Evolutionary conservation across 768 basidiomycete species (phyloP).

Genomic region (Boletus speciosus): DNA sequence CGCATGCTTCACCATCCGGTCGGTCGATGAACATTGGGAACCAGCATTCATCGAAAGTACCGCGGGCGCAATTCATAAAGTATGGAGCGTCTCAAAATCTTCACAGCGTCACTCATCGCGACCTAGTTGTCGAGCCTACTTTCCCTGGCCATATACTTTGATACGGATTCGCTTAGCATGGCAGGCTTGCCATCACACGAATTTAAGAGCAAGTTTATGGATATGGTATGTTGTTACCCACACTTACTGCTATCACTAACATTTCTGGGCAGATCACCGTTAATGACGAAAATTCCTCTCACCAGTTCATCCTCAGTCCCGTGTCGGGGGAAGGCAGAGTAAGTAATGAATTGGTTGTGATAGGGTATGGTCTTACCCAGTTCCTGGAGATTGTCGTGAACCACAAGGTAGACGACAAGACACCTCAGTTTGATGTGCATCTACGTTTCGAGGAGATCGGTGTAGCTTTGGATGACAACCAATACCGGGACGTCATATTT

Average conservation of each 20-base stretch:
- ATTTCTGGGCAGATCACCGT: conserved; percentile 45
- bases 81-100: conserved; percentile 22
- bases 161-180: conserved; percentile 85
- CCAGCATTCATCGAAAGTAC: conserved; percentile 91
- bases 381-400: conserved; percentile 72
- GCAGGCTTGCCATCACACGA: conserved; percentile 62
- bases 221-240: conserved; percentile 48
- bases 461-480: conserved; percentile 85
- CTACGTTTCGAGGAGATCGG: conserved; percentile 92
- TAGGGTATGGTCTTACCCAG: conserved; percentile 1
- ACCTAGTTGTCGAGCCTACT: conserved; percentile 76
- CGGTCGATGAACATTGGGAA: conserved; percentile 85
- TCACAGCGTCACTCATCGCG: conserved; percentile 3
- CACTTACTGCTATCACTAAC: conserved; percentile 8
- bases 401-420: conserved; percentile 65
- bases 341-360: conserved; percentile 21
- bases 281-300: conserved; percentile 41
- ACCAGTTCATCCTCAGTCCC: conserved; percentile 94
- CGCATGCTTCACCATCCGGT: conserved; percentile 81
- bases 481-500: conserved; percentile 91
- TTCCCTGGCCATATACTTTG: conserved; percentile 90
- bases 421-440: conserved; percentile 83
- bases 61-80: conserved; percentile 86
- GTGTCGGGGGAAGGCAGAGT: conserved; percentile 94
- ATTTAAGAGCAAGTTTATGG: conserved; percentile 67